These are phyloP conservation scores for Colletotrichum brevisporum DNA, from an alignment of 2,329 filamentous ascomycete genomes.

Conservation along the genomic window DNA sequence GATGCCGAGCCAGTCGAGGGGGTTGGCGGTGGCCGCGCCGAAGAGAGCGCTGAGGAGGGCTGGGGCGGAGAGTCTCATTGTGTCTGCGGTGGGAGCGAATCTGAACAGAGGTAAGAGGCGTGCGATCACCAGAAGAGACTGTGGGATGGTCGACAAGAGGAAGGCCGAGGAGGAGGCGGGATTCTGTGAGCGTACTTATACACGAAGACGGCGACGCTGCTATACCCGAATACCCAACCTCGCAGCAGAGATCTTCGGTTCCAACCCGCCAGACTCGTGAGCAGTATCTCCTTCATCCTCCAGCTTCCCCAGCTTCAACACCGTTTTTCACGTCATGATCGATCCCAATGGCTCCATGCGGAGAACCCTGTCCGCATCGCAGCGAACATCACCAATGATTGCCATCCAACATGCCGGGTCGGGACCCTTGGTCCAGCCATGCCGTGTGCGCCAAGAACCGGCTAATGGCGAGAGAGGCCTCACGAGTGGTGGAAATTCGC, in stretches of 20 bases:
- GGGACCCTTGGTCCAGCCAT: conserved; percentile 17
- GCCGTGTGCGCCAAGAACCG: conserved; percentile 16
- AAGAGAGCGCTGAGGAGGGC: conserved; percentile 21
- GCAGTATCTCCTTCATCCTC: not conserved
- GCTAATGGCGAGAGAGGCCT: conserved; percentile 4
- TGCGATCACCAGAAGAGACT: not conserved
- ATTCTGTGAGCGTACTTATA: conserved; percentile 3
- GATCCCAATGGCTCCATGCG: conserved; percentile 18
- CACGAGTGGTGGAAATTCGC: conserved; percentile 29
- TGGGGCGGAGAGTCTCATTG: conserved; percentile 33
- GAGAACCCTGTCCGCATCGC: conserved; percentile 29
- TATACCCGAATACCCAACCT: not conserved
- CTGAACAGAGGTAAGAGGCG: not conserved
- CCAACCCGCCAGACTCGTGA: not conserved
- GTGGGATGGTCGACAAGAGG: not conserved
- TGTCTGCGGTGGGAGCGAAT: not conserved
- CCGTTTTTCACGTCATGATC: conserved; percentile 5
- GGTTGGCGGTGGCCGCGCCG: conserved; percentile 27
- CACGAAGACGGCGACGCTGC: not conserved
- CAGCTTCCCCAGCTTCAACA: not conserved
- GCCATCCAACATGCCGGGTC: conserved; percentile 11
- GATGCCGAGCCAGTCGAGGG: conserved; percentile 45
- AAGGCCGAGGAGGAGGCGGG: not conserved
- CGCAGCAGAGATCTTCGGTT: not conserved
- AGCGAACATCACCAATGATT: conserved; percentile 19